Conservation (phyloP, 305 asterid species). For the Caryopteris hybrid region DNA sequence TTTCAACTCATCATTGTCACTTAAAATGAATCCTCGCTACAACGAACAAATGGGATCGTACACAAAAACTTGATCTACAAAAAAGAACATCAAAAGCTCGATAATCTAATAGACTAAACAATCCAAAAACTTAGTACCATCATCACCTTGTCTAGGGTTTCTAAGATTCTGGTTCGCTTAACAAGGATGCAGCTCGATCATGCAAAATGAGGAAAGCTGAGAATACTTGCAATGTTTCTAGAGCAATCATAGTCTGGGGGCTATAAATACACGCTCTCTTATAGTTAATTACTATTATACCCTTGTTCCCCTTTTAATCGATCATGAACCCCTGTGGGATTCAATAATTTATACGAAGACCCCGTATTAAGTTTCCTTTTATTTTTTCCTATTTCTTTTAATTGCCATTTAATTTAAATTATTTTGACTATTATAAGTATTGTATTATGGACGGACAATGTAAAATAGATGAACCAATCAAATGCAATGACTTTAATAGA, state of each 20-base stretch:
- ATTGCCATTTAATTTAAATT: neutral
- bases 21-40: neutral
- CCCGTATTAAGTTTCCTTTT: neutral
- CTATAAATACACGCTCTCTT: neutral
- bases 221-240: neutral
- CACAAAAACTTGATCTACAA: neutral
- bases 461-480: too few species aligned
- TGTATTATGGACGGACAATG: too few species aligned
- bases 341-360: neutral
- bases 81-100: neutral
- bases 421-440: too few species aligned
- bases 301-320: neutral
- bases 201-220: conserved; percentile 21
- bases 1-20: conserved; percentile 1
- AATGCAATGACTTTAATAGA: too few species aligned
- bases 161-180: neutral
- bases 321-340: neutral
- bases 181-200: conserved; percentile 14
- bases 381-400: neutral
- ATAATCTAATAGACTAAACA: neutral
- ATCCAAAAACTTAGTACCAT: neutral
- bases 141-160: conserved; percentile 16
- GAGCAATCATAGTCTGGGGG: neutral
- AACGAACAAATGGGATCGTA: conserved; percentile 8
- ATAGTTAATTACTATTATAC: conserved; percentile 2